Conservation (phyloP, 257 asterid genomes). For the Paulownia fortunei region DNA sequence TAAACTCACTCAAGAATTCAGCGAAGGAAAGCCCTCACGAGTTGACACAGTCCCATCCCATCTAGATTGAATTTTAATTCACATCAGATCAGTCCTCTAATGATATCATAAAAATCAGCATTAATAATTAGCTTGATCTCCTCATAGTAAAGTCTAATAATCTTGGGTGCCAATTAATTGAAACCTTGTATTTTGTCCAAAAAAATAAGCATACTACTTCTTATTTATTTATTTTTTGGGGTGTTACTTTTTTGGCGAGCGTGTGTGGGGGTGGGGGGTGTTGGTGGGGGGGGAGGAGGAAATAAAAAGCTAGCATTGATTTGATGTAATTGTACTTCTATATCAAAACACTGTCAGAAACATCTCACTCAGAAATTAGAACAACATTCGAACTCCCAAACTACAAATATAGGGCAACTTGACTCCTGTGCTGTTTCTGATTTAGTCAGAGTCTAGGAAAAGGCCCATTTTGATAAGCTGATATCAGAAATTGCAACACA, state of each 20-base stretch:
- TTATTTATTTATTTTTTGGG: not conserved
- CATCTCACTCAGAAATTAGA: not conserved
- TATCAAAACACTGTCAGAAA: not conserved
- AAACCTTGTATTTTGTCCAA: not conserved
- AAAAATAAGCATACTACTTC: not conserved
- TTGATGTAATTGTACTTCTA: not conserved
- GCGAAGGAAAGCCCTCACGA: not conserved
- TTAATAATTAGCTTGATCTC: conserved; percentile 1
- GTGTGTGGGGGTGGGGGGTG: not conserved
- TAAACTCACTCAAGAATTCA: conserved; percentile 15
- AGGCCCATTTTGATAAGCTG: not conserved
- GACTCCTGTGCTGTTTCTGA: not conserved
- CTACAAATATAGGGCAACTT: not conserved
- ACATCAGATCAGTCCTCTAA: not conserved
- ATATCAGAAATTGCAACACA: not conserved
- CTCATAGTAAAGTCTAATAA: conserved; percentile 2
- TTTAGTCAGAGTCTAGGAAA: not conserved
- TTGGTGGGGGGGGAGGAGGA: not conserved
- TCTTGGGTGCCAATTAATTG: not conserved
- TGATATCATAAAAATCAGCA: not conserved
- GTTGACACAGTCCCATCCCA: not conserved
- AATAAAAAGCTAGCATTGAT: not conserved
- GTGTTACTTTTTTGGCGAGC: not conserved
- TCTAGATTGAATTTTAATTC: not conserved
- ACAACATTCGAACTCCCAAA: not conserved